phyloP scores from a whole-genome alignment of 805 yeast species.

The Cyberlindnera mycetangii region DNA sequence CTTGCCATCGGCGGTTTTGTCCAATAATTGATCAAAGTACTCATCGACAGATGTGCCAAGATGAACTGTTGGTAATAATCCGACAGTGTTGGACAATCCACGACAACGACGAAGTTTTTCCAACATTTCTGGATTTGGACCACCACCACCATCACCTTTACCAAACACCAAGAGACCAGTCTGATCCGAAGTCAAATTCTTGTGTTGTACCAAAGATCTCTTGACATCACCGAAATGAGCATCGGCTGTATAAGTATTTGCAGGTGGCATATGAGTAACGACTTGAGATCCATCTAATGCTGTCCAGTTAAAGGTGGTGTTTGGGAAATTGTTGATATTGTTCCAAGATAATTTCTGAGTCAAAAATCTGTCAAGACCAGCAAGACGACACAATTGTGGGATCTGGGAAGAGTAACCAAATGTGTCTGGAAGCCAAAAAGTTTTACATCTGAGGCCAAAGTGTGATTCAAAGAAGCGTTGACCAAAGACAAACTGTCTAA shows the following conservation, averaged over 20 bases:
- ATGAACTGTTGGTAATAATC: slow-evolving; percentile 77
- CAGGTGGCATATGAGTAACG: slow-evolving; percentile 97
- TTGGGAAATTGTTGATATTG: slow-evolving; percentile 87
- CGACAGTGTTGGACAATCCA: slow-evolving; percentile 79
- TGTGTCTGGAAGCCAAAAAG: slow-evolving; percentile 96
- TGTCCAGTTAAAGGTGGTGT: slow-evolving; percentile 91
- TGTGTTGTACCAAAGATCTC: slow-evolving; percentile 76
- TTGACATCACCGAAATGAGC: slow-evolving; percentile 93
- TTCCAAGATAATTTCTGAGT: slow-evolving; percentile 97
- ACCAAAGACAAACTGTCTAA: slow-evolving; percentile 86
- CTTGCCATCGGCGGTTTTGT: slow-evolving; percentile 60
- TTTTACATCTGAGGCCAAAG: slow-evolving; percentile 71
- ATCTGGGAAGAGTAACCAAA: slow-evolving; percentile 95
- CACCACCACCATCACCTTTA: slow-evolving; percentile 98
- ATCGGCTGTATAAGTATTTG: slow-evolving; percentile 88
- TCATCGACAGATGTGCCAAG: slow-evolving; percentile 72
- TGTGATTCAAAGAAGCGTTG: slow-evolving; percentile 79
- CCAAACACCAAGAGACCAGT: slow-evolving; percentile 84
- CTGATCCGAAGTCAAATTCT: slow-evolving; percentile 76
- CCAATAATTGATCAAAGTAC: slow-evolving; percentile 66
- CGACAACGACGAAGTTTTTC: slow-evolving; percentile 91
- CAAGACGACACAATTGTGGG: slow-evolving; percentile 88
- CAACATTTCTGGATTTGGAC: slow-evolving; percentile 90
- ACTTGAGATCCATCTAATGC: slow-evolving; percentile 94
- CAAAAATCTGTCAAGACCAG: slow-evolving; percentile 78